Conservation (phyloP, 805 yeast species). For the Alloascoidea hylecoeti region DNA sequence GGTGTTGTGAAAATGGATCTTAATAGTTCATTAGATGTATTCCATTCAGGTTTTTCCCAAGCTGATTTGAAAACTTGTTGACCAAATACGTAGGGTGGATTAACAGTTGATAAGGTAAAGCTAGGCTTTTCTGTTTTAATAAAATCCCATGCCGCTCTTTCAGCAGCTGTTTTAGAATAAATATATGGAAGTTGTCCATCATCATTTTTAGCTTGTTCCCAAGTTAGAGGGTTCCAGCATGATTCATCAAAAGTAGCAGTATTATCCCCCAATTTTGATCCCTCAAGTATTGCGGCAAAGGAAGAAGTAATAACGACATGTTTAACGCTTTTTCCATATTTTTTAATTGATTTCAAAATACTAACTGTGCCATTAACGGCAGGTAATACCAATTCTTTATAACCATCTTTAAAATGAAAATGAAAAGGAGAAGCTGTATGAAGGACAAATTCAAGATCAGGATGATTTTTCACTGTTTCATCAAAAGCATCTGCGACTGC, state of each 20-base stretch:
- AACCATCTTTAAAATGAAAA: conserved; percentile 18
- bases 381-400: conserved; percentile 28
- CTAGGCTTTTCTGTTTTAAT: conserved; percentile 17
- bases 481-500: conserved; percentile 30
- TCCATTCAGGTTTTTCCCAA: not conserved
- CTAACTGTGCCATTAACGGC: conserved; percentile 32
- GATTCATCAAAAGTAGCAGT: not conserved
- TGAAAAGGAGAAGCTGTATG: conserved; percentile 28
- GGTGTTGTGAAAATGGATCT: not conserved
- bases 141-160: conserved; percentile 27
- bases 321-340: conserved; percentile 25
- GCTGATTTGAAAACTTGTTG: conserved; percentile 18
- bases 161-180: conserved; percentile 29
- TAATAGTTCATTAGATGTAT: not conserved
- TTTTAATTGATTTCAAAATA: conserved; percentile 24
- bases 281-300: conserved; percentile 10
- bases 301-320: conserved; percentile 35
- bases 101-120: conserved; percentile 18
- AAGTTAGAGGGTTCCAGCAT: not conserved
- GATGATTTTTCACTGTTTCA: conserved; percentile 23
- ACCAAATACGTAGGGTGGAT: conserved; percentile 24
- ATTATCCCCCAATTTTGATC: not conserved
- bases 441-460: conserved; percentile 19
- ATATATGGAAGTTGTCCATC: conserved; percentile 12
- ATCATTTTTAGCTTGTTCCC: not conserved